phyloP scores from a whole-genome alignment of 176 grass and related monocot genomes.

The Eremochloa ophiuroides region DNA sequence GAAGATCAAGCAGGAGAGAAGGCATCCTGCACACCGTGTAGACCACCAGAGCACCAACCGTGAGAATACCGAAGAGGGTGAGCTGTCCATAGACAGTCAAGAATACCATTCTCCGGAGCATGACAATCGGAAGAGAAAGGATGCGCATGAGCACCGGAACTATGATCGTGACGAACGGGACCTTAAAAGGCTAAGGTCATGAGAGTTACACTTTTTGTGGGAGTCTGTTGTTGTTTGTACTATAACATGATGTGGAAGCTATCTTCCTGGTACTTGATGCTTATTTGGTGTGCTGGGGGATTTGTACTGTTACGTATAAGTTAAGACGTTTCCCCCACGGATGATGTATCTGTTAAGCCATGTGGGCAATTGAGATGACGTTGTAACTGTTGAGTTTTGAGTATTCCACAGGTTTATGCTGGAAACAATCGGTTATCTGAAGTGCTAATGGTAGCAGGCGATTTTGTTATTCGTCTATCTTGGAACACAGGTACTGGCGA shows the following conservation, averaged over 20 bases:
- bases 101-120: conserved; percentile 39
- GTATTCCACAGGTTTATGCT: no score
- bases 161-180: conserved; percentile 40
- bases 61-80: conserved; percentile 58
- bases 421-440: no score
- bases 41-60: conserved; percentile 21
- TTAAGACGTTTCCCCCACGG: neutral
- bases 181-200: conserved; percentile 39
- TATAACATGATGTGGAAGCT: neutral
- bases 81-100: conserved; percentile 51
- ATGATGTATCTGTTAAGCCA: neutral
- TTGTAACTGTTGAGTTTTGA: neutral
- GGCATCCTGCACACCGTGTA: conserved; percentile 19
- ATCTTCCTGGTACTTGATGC: conserved; percentile 12
- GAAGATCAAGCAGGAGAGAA: conserved; percentile 40
- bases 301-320: conserved; percentile 16
- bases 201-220: neutral
- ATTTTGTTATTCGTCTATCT: neutral
- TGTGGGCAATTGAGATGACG: neutral
- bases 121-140: conserved; percentile 43
- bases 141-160: conserved; percentile 31
- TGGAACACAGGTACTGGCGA: neutral
- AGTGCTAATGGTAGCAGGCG: neutral
- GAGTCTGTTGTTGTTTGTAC: neutral
- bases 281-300: neutral